Base-by-base conservation (phyloP, 805 yeast species). In the Suhomyces kilbournensis region DNA sequence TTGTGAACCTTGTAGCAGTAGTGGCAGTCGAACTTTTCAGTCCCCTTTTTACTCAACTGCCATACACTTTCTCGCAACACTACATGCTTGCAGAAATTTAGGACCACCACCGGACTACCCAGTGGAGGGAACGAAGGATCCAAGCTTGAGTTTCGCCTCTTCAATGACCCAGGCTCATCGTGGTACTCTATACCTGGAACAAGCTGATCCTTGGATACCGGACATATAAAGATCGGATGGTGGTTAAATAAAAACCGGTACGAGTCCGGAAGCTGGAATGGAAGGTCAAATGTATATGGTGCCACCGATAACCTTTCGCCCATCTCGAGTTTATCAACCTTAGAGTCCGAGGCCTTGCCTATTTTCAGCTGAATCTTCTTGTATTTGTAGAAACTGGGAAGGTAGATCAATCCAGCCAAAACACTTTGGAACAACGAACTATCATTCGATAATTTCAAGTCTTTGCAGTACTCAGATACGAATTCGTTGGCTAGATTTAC, bases 211-310 rank as follows among this genome's bases (percentile, higher is more conserved):
- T 74, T 72, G 4, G 78, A 69, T 10, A 75, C 73, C 3, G 79
- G 78, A 55, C 79, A 75, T n/a, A 74, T 72, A 59, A 75, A 75
- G 10, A 75, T 73, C 4, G 78, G 77, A 59, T 75, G 79, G 58
- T 69, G 69, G 32, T 67, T 65, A 60, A 75, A 75, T 25, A 74
- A 60, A 49, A 73, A 72, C 49, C 74, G 58, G 56, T 67, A 70
- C 12, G 71, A 60, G 52, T 74, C 76, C 0, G 77, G 75, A 19
- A 75, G 57, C 56, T 70, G 76, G 57, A 75, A 75, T 7, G 79
- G 78, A 40, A 75, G 56, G 51, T 75, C 79, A 47, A 47, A 67
- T 22, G 54, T 60, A 55, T 55, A 63, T 3, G 66, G 46, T 17
- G 50, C 50, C 17, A n/a, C 34, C n/a, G 35, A 17, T 7, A 44